Evolutionary conservation across 192 early-diverging fungal species (phyloP).

Genomic region (Podila clonocystis): DNA sequence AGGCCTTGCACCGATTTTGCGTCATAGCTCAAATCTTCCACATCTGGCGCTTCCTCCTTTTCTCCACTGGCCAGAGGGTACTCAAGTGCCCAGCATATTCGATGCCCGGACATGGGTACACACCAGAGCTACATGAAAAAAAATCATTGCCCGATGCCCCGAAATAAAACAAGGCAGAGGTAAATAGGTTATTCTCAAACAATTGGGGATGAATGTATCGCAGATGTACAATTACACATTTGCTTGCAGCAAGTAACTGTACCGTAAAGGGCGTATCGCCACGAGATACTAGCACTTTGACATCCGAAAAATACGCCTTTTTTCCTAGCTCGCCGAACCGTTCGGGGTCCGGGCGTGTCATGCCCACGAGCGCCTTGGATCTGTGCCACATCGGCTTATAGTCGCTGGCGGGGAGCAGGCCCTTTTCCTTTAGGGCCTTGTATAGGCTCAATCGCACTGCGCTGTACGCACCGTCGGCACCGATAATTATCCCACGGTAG

Average conservation of each 20-base stretch:
- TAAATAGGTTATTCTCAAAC: neutral
- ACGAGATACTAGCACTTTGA: slow-evolving; percentile 23
- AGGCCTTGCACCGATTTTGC: neutral
- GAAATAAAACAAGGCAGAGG: neutral
- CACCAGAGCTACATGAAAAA: slow-evolving; percentile 30
- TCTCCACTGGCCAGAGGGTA: slow-evolving; percentile 3
- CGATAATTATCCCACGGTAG: slow-evolving; percentile 33
- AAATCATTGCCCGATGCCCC: no score
- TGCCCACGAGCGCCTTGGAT: slow-evolving; percentile 25
- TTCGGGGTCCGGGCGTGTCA: slow-evolving; percentile 27
- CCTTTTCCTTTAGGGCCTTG: slow-evolving; percentile 13
- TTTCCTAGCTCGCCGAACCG: slow-evolving; percentile 1
- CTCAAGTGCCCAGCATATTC: slow-evolving; percentile 42
- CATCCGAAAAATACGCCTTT: slow-evolving; percentile 8
- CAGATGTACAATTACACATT: neutral
- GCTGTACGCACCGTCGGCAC: slow-evolving; percentile 53
- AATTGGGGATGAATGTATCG: no score
- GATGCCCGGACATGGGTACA: slow-evolving; percentile 31
- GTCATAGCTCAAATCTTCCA: slow-evolving; percentile 23
- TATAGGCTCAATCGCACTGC: slow-evolving; percentile 40
- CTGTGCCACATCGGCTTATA: slow-evolving; percentile 16
- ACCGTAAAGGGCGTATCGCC: slow-evolving; percentile 22
- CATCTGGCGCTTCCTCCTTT: slow-evolving; percentile 19
- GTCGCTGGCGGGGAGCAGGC: slow-evolving; percentile 23
- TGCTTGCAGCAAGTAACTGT: neutral